Evolutionary conservation across 163 green algal species (phyloP).

Genomic region (Trebouxiophyceae sp.): DNA sequence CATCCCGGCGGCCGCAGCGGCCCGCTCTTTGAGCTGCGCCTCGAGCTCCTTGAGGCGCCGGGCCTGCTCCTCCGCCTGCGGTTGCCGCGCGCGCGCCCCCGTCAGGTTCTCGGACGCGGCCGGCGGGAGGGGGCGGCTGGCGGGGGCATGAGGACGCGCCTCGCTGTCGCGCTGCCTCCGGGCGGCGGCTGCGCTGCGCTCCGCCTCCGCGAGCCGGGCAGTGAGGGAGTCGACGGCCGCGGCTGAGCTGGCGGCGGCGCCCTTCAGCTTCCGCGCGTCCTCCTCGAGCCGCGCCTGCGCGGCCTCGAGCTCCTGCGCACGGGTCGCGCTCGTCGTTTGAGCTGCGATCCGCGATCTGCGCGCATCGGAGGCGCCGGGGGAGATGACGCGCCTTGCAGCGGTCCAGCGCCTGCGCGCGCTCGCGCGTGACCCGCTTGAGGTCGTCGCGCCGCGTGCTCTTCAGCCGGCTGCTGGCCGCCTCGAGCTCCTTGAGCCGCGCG

Average conservation of each 20-base stretch:
- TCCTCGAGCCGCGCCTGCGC: conserved; percentile 6
- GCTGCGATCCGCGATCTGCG: neutral
- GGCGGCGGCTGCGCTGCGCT: conserved; percentile 6
- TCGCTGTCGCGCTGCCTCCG: too few species aligned
- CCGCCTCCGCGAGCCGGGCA: neutral
- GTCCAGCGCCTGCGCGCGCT: neutral
- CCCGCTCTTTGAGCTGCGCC: conserved; percentile 7
- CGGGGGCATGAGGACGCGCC: too few species aligned
- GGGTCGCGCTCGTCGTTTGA: too few species aligned
- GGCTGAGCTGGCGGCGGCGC: neutral
- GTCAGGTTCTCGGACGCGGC: too few species aligned
- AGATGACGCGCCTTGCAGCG: neutral
- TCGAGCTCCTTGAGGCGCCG: neutral
- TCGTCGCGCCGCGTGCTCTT: conserved; percentile 21
- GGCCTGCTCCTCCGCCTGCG: conserved; percentile 2
- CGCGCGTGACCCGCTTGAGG: conserved; percentile 21
- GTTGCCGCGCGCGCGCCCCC: too few species aligned
- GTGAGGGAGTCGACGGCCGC: neutral
- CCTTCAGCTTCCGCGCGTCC: conserved; percentile 1
- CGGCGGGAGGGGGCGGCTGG: too few species aligned
- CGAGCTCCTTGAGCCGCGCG: conserved; percentile 15
- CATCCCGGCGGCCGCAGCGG: conserved; percentile 5
- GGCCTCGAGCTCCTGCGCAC: conserved; percentile 11
- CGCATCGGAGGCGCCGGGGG: neutral
- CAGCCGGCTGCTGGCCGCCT: conserved; percentile 5